Evolutionary conservation across 78 protist genomes (phyloP).

Genomic region (Dictyostelium intermedium): DNA sequence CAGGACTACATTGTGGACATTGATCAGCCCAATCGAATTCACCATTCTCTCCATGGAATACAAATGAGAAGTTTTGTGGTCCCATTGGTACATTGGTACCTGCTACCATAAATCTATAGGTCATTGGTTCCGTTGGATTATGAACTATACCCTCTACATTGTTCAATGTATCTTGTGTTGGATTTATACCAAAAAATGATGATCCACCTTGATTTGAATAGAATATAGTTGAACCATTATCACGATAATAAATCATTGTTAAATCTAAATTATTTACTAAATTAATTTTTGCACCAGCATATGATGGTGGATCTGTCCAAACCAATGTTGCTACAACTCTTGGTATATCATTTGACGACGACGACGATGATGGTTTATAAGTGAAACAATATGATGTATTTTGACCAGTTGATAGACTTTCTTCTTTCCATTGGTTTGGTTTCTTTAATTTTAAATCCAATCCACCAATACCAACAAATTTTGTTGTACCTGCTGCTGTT

Average conservation of each 20-base stretch:
- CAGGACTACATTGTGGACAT: constrained; percentile 54
- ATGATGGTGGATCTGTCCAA: constrained; percentile 90
- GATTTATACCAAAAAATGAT: background rate
- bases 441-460: background rate
- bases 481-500: background rate
- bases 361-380: background rate
- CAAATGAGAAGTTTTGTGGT: constrained; percentile 52
- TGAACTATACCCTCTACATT: constrained; percentile 81
- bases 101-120: constrained; percentile 12
- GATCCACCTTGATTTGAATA: background rate
- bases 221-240: background rate
- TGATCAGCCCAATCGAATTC: constrained; percentile 10
- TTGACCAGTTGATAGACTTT: background rate
- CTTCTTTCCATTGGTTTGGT: constrained; percentile 22
- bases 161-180: constrained; percentile 52
- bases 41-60: constrained; percentile 36
- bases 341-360: background rate
- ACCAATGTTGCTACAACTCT: constrained; percentile 81
- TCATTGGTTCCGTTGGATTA: background rate
- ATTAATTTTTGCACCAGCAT: constrained; percentile 14
- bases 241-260: background rate
- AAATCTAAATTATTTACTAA: constrained; percentile 88
- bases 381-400: constrained; percentile 11
- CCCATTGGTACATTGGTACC: constrained; percentile 23
- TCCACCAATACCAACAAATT: constrained; percentile 35